Conservation (phyloP, 2,329 filamentous ascomycete species). For the Nannizzia gypsea region DNA sequence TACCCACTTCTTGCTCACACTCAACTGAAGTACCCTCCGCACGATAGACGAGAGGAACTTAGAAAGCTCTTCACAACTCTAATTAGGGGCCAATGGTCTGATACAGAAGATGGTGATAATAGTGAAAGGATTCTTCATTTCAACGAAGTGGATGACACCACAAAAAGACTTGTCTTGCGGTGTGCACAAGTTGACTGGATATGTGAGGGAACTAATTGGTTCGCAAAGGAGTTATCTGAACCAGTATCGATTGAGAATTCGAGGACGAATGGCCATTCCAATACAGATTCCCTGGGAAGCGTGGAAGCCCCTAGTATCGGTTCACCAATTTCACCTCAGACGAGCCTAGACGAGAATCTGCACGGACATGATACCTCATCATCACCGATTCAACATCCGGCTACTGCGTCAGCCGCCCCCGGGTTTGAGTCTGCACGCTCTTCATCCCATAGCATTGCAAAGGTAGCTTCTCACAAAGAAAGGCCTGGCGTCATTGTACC, state of each 20-base stretch:
- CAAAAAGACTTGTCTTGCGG: constrained; percentile 35
- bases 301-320: neutral
- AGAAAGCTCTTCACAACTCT: constrained; percentile 63
- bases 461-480: constrained; percentile 68
- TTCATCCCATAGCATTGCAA: constrained; percentile 63
- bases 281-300: neutral
- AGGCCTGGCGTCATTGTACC: constrained; percentile 74
- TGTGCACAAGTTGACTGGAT: constrained; percentile 39
- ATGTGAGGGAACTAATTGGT: constrained; percentile 22
- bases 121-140: constrained; percentile 38
- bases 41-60: constrained; percentile 87
- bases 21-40: constrained; percentile 70
- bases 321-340: neutral
- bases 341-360: neutral
- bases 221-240: constrained; percentile 17
- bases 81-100: constrained; percentile 58
- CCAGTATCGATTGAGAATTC: constrained; percentile 7
- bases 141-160: constrained; percentile 40
- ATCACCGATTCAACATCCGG: neutral
- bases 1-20: constrained; percentile 86
- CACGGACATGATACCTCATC: neutral
- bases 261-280: neutral
- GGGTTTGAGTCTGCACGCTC: constrained; percentile 56
- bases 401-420: constrained; percentile 47
- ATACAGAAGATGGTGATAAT: constrained; percentile 29